Evolutionary conservation across 495 filamentous ascomycete genomes (phyloP), one percentile per base, ranked within the genome.

Genomic region (Aspergillus steynii): DNA sequence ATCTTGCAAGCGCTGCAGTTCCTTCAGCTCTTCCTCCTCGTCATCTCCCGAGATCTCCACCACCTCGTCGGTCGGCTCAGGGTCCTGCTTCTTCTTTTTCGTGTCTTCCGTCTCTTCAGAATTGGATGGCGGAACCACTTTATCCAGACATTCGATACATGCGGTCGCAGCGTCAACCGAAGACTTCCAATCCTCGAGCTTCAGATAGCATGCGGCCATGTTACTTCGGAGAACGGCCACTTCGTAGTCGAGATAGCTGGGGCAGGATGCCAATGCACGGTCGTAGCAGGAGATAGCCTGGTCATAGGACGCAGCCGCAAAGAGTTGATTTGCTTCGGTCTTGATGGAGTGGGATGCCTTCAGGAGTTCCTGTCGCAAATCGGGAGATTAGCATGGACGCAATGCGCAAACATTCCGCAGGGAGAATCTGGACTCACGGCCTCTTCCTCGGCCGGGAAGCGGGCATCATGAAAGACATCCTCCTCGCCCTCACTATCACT

Each of bases 201-300:
- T 96, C 61, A 97, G 69, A 61, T 96, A 87, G 68, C 91, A 96
- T n/a, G 92, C 95, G 4, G 94, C 82, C 60, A 97, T 86, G 77
- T 98, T 98, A 74, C 87, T 89, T 34, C 86, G 87, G 12, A 97
- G 81, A 10, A 96, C 90, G 26, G 95, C 92, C 65, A 94, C 79
- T 68, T 97, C 92, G 77, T 90, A 95, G 63, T 95, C 90, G 37
- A 97, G 85, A 69, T 97, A 96, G 64, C 85, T 89, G 2, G 95
- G 95, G 61, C 90, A 95, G 25, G 87, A 82, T 32, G 88, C 81
- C 2, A 97, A 80, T 27, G 95, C 95, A 60, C 90, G 85, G 66
- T 93, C 90, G 77, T 99, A 99, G 67, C 84, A 87, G 71, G 89
- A 87, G 65, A 97, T 90, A n/a, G 95, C 95, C 66, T 90, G 86